phyloP scores from a whole-genome alignment of 2,329 filamentous ascomycete species.

The Beauveria rudraprayagi region DNA sequence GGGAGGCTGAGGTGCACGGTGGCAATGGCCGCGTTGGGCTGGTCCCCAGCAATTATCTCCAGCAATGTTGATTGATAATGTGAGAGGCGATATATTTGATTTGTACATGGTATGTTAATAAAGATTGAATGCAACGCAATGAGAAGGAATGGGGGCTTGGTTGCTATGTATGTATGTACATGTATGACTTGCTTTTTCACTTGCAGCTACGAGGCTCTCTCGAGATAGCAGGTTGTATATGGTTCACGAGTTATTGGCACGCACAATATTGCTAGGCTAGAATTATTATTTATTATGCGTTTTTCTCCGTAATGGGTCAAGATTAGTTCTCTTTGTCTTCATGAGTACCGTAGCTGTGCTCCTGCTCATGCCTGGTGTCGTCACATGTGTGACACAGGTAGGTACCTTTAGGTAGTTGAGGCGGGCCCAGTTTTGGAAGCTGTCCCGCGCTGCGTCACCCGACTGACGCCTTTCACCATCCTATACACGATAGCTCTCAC shows the following conservation, averaged over 20 bases:
- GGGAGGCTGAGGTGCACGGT: conserved; percentile 90
- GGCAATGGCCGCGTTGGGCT: conserved; percentile 51
- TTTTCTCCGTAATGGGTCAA: not conserved
- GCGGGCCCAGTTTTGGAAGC: not conserved
- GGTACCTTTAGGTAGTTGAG: not conserved
- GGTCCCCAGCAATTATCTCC: conserved; percentile 62
- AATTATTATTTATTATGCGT: not conserved
- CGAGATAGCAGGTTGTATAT: conserved; percentile 7
- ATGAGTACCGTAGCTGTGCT: not conserved
- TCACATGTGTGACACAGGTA: conserved; percentile 1
- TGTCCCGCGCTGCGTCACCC: not conserved
- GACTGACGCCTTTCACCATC: not conserved
- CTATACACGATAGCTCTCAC: not conserved
- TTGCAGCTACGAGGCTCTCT: conserved; percentile 2
- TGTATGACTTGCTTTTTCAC: conserved; percentile 1
- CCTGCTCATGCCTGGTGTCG: not conserved
- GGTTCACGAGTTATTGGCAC: not conserved
- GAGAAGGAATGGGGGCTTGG: not conserved
- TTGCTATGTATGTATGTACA: conserved; percentile 7
- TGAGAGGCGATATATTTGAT: conserved; percentile 2
- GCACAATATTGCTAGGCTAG: not conserved
- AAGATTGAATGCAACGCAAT: conserved; percentile 9
- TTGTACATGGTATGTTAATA: conserved; percentile 10
- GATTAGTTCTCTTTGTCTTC: not conserved
- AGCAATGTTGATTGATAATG: conserved; percentile 34